phyloP scores from a whole-genome alignment of 2,329 filamentous ascomycete genomes.

The Colletotrichum nymphaeae region DNA sequence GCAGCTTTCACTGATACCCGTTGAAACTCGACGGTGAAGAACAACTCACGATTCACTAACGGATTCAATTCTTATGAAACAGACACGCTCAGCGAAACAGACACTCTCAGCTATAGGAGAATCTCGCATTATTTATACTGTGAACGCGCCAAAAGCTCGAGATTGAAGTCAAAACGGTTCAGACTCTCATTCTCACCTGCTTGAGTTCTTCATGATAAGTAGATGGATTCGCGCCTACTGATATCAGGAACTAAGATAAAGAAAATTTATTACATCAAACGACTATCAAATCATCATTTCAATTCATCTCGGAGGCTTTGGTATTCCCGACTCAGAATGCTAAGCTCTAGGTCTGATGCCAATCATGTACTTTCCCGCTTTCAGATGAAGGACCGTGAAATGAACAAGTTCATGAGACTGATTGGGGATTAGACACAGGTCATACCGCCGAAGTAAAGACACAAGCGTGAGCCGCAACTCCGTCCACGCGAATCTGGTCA shows the following conservation, averaged over 20 bases:
- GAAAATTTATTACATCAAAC: not conserved
- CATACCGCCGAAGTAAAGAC: not conserved
- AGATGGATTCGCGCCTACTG: not conserved
- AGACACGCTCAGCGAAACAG: not conserved
- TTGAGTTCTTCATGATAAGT: not conserved
- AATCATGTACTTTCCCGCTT: constrained; percentile 4
- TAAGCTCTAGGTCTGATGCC: not conserved
- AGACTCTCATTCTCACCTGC: not conserved
- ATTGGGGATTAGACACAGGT: not conserved
- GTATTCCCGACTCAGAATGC: not conserved
- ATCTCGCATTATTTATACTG: not conserved
- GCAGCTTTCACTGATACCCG: too few relatives aligned
- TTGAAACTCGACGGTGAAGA: not conserved
- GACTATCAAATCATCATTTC: not conserved
- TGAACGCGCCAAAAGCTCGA: not conserved
- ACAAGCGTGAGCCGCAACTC: not conserved
- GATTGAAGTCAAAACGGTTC: not conserved
- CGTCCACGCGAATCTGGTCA: not conserved
- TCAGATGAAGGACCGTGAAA: constrained; percentile 2
- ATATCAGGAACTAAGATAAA: not conserved
- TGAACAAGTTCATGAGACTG: constrained; percentile 2
- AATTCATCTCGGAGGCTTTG: not conserved
- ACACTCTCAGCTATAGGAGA: not conserved
- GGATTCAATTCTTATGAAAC: not conserved
- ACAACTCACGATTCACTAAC: not conserved